Conservation (phyloP, 345 rosid species). For the Citrus maxima region DNA sequence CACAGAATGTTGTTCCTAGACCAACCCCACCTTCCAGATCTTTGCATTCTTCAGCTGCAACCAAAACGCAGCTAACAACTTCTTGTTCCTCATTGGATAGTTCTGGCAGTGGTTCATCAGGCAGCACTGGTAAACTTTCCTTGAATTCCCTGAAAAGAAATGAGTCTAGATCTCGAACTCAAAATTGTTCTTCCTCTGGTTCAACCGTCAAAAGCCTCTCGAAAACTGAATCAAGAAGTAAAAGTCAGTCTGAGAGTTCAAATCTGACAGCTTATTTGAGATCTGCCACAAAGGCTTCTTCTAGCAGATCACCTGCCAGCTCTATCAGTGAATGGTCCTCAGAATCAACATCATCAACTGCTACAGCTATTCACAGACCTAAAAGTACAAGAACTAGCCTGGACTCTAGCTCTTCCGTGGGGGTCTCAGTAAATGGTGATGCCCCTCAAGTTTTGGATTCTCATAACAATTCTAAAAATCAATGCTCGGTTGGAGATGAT, state of each 20-base stretch:
- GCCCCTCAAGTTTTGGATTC: constrained; percentile 30
- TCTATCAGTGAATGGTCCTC: constrained; percentile 80
- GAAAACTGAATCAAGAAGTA: constrained; percentile 35
- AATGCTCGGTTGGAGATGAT: constrained; percentile 30
- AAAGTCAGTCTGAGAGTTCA: constrained; percentile 33
- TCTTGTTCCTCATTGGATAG: constrained; percentile 69
- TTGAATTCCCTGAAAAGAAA: constrained; percentile 27
- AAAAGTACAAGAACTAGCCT: constrained; percentile 40
- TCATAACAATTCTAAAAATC: constrained; percentile 26
- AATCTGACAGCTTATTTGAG: constrained; percentile 39
- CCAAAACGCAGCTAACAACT: constrained; percentile 48
- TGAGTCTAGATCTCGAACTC: constrained; percentile 26
- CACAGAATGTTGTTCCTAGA: constrained; percentile 39
- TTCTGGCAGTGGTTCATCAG: constrained; percentile 57
- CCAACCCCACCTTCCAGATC: constrained; percentile 42
- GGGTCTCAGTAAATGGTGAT: constrained; percentile 15
- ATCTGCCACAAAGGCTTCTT: constrained; percentile 44
- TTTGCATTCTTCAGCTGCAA: constrained; percentile 39
- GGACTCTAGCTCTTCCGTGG: constrained; percentile 32
- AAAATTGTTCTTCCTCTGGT: constrained; percentile 31
- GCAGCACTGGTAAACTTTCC: constrained; percentile 35
- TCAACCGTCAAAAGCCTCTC: constrained; percentile 23
- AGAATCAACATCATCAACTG: constrained; percentile 49
- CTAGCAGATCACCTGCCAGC: constrained; percentile 60
- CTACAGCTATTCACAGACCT: constrained; percentile 48